A percentile compares a stretch with the other conserved stretches of the same genome.
phyloP scores from a whole-genome alignment of 2,329 filamentous ascomycete species.

The Diaporthe australafricana region DNA sequence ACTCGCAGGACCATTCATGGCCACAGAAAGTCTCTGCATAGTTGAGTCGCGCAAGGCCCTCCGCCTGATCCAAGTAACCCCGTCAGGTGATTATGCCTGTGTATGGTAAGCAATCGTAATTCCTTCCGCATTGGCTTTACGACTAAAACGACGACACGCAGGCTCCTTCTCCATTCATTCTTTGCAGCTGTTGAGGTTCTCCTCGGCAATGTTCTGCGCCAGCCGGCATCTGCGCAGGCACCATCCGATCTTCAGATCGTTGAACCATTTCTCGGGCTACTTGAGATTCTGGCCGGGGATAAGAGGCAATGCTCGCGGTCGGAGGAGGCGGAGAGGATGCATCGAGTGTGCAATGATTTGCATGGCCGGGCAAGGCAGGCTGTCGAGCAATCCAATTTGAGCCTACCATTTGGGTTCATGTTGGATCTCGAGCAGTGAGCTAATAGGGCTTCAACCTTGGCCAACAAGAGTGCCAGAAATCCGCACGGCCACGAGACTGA shows the following conservation, averaged over 20 bases:
- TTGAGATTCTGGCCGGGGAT: background rate
- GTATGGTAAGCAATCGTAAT: background rate
- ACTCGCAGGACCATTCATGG: background rate
- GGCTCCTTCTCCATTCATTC: background rate
- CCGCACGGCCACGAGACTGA: too few relatives aligned
- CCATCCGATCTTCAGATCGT: background rate
- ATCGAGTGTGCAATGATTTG: background rate
- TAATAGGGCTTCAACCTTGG: background rate
- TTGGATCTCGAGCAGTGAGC: background rate
- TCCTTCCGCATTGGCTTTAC: background rate
- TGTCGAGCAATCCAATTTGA: background rate
- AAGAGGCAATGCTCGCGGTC: slow-evolving; percentile 2
- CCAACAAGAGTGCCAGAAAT: background rate
- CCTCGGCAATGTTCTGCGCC: background rate
- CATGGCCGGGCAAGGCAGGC: background rate
- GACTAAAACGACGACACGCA: background rate
- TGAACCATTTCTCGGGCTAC: background rate
- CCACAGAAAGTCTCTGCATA: background rate
- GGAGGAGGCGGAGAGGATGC: background rate
- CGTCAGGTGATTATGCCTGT: slow-evolving; percentile 7
- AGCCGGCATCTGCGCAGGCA: background rate
- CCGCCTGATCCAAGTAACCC: background rate
- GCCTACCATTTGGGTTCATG: background rate
- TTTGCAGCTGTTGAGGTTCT: slow-evolving; percentile 11
- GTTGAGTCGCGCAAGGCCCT: background rate